A percentile compares a stretch with the other conserved stretches of the same genome.
Conservation (phyloP, 768 basidiomycete species). For the Mycena alexandri region DNA sequence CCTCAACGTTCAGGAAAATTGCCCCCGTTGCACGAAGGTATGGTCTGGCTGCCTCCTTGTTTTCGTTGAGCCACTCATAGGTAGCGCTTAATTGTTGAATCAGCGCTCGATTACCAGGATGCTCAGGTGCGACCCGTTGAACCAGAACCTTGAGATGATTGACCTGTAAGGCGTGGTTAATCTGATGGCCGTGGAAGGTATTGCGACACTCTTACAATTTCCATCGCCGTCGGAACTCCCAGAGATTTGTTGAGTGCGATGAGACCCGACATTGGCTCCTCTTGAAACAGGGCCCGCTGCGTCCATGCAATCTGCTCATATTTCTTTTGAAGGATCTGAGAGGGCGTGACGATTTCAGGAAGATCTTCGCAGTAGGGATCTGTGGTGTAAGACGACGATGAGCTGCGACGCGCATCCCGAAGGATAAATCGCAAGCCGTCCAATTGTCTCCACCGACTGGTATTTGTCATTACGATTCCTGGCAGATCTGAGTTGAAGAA, state of each 20-base stretch:
- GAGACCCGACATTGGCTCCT: conserved; percentile 9
- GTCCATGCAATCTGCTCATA: conserved; percentile 34
- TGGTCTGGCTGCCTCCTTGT: conserved; percentile 35
- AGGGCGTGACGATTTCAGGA: conserved; percentile 30
- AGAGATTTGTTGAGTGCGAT: conserved; percentile 27
- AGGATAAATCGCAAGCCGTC: conserved; percentile 30
- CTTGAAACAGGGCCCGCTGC: conserved; percentile 27
- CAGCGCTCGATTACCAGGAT: conserved; percentile 44
- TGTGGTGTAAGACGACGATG: conserved; percentile 24
- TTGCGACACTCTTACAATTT: conserved; percentile 24
- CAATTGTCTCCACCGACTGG: conserved; percentile 24
- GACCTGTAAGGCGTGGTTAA: conserved; percentile 45
- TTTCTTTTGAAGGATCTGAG: conserved; percentile 20
- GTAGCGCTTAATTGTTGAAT: conserved; percentile 56
- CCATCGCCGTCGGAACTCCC: conserved; percentile 31
- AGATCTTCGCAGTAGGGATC: conserved; percentile 25
- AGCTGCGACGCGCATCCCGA: conserved; percentile 7
- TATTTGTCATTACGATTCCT: conserved; percentile 25
- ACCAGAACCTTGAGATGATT: conserved; percentile 55
- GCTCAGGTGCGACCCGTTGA: conserved; percentile 41
- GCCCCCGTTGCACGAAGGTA: conserved; percentile 38
- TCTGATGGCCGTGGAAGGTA: no score
- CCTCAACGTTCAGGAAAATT: conserved; percentile 63
- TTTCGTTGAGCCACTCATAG: conserved; percentile 57
- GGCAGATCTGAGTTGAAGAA: conserved; percentile 26